Conservation (phyloP, 2,329 filamentous ascomycete genomes). For the Incumbomyces delicatus region DNA sequence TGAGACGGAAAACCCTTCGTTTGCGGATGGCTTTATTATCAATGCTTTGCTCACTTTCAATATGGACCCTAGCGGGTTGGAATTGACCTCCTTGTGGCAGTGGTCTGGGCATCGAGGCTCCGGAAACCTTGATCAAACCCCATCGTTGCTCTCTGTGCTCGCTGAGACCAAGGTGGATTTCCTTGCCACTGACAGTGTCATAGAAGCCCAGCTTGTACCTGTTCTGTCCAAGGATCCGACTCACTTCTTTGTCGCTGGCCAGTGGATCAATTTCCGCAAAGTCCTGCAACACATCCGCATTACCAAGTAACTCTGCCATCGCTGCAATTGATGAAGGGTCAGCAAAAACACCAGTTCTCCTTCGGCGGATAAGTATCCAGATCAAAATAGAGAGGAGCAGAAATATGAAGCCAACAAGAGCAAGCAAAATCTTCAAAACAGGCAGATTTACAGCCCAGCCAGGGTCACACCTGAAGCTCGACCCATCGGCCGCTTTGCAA, state of each 20-base stretch:
- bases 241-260: constrained; percentile 1
- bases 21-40: neutral
- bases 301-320: constrained; percentile 11
- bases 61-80: neutral
- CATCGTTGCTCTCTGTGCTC: neutral
- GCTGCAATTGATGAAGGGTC: constrained; percentile 12
- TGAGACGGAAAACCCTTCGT: neutral
- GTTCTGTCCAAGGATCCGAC: neutral
- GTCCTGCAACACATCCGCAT: constrained; percentile 4
- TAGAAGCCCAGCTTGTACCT: constrained; percentile 7
- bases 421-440: constrained; percentile 6
- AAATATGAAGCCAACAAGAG: constrained; percentile 4
- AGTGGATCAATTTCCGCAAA: constrained; percentile 1
- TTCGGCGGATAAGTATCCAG: constrained; percentile 4
- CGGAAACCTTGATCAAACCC: constrained; percentile 3
- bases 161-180: neutral
- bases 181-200: constrained; percentile 2
- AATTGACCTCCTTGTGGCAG: neutral
- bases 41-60: neutral
- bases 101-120: neutral
- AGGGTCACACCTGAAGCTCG: constrained; percentile 7
- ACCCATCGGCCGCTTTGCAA: constrained; percentile 2
- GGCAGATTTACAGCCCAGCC: constrained; percentile 11
- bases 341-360: constrained; percentile 9
- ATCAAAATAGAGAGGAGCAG: constrained; percentile 8